These are phyloP conservation scores for Epichloe typhina DNA, from an alignment of 2,329 filamentous ascomycete species.

Conservation along the genomic window DNA sequence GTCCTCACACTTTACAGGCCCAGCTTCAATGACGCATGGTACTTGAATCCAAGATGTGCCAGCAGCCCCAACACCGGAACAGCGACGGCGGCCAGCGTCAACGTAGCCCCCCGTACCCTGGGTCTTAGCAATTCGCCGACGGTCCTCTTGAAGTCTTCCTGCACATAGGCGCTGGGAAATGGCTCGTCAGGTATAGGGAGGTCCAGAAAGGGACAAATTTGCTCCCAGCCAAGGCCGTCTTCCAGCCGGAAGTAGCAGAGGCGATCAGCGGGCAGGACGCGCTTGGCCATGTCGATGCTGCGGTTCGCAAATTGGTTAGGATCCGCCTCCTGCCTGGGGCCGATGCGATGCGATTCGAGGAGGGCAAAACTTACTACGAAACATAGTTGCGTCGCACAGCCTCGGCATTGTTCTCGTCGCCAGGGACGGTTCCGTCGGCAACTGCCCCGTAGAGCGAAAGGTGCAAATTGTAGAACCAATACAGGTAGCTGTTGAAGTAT, in stretches of 20 bases:
- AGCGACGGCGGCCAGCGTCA: neutral
- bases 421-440: neutral
- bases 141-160: neutral
- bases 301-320: neutral
- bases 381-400: conserved; percentile 1
- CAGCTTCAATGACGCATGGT: neutral
- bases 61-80: neutral
- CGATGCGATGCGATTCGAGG: neutral
- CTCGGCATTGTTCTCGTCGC: neutral
- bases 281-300: conserved; percentile 15
- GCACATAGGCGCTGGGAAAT: neutral
- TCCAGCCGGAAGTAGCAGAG: conserved; percentile 19
- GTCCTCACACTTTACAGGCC: neutral
- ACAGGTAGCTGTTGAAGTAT: conserved; percentile 12
- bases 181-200: conserved; percentile 14
- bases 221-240: conserved; percentile 22
- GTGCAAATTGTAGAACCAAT: conserved; percentile 4
- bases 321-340: neutral
- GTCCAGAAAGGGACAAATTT: conserved; percentile 21
- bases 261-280: conserved; percentile 14
- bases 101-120: neutral
- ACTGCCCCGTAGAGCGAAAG: neutral
- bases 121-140: neutral
- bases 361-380: neutral
- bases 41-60: conserved; percentile 4